Evolutionary conservation across 768 basidiomycete genomes (phyloP).

Genomic region (Suillus plorans): DNA sequence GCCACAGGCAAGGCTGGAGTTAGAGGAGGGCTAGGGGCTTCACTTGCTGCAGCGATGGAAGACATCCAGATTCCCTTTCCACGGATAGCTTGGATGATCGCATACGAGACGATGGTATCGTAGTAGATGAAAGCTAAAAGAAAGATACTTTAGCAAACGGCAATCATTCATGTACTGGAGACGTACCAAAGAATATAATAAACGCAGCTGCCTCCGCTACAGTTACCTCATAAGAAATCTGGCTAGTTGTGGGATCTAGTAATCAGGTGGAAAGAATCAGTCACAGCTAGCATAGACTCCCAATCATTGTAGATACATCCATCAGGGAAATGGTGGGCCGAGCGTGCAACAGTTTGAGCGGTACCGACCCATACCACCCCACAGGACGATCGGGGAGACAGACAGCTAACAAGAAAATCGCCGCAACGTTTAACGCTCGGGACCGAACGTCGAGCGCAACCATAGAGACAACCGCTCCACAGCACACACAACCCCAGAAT

Average conservation of each 20-base stretch:
- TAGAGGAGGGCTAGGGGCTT: neutral
- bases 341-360: constrained; percentile 14
- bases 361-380: constrained; percentile 21
- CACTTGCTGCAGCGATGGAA: constrained; percentile 22
- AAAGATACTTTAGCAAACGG: neutral
- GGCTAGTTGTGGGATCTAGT: constrained; percentile 13
- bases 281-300: neutral
- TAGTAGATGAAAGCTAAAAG: constrained; percentile 25
- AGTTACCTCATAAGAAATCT: constrained; percentile 19
- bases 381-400: constrained; percentile 18
- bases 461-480: constrained; percentile 19
- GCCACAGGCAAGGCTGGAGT: constrained; percentile 8
- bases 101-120: constrained; percentile 20
- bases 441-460: constrained; percentile 26
- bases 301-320: constrained; percentile 19
- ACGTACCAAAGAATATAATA: constrained; percentile 25
- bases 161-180: neutral
- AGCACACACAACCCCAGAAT: constrained; percentile 12
- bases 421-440: constrained; percentile 15
- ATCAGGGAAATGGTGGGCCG: constrained; percentile 12
- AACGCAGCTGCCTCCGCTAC: constrained; percentile 22
- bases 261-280: neutral
- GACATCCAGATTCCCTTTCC: constrained; percentile 24
- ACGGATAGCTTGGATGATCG: constrained; percentile 20
- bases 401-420: neutral